Evolutionary conservation across 306 rosid genomes (phyloP).

Genomic region (Trifolium repens): DNA sequence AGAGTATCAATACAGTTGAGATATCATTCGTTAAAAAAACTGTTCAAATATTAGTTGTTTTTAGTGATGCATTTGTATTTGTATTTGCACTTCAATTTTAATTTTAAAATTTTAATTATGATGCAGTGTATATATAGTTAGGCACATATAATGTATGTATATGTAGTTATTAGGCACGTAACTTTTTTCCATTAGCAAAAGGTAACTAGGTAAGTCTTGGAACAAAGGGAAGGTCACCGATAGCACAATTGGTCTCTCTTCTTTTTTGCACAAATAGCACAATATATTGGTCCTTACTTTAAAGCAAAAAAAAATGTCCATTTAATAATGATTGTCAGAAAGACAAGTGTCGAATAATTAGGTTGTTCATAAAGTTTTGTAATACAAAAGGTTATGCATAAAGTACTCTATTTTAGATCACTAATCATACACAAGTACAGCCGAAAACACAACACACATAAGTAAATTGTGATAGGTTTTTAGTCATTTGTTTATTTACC

Average conservation of each 20-base stretch:
- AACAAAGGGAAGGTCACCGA: slow-evolving; percentile 17
- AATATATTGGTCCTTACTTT: slow-evolving; percentile 18
- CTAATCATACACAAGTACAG: slow-evolving; percentile 39
- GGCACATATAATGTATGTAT: background rate
- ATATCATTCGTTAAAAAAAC: too few species aligned
- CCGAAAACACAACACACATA: slow-evolving; percentile 54
- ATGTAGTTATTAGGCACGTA: background rate
- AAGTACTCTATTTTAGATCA: slow-evolving; percentile 17
- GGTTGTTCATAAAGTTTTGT: slow-evolving; percentile 1
- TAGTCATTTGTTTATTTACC: slow-evolving; percentile 50
- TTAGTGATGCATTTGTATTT: too few species aligned
- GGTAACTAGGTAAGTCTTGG: slow-evolving; percentile 24
- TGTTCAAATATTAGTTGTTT: too few species aligned
- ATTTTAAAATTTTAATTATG: too few species aligned
- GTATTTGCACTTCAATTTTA: too few species aligned
- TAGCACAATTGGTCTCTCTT: background rate
- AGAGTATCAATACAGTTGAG: too few species aligned
- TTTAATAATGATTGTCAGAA: slow-evolving; percentile 30
- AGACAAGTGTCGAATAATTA: slow-evolving; percentile 39
- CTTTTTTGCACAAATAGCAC: slow-evolving; percentile 2
- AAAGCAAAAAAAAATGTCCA: background rate
- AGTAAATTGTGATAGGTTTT: slow-evolving; percentile 53
- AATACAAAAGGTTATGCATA: background rate
- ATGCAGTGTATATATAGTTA: background rate
- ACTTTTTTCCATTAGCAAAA: background rate